Evolutionary conservation across 106 monocot genomes (phyloP), one percentile per base, ranked within the genome.

Genomic region (Apostasia shenzhenica): DNA sequence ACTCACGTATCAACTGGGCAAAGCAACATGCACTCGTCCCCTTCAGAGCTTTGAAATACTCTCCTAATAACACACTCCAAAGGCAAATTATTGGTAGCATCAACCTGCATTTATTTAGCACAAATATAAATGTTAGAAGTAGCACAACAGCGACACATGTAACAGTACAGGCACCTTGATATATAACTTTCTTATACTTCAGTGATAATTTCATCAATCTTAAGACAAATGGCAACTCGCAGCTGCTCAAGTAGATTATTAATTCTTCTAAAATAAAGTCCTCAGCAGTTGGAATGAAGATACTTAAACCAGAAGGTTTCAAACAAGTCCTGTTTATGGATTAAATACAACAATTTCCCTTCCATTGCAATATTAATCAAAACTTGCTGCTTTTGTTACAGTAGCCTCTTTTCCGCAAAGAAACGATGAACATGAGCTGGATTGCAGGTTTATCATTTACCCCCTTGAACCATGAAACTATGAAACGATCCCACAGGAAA

Each of bases 1-100:
- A 74, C 91, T 84, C 59, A 99, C 97, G 79, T 89, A 77, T 99
- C 97, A 26, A 99, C 85, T 50, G 97, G 97, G 70, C 92, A 99
- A 26, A 99, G 85, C 50, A 99, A 79, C 89, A 99, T 83, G 87
- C 97, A 99, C 48, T 99, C 89, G 64, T 92, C 66, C 42, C 87
- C 97, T 65, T 66, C 70, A 26, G 90, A 87, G 65, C 92, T 99
- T 75, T 75, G 72, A 40, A 99, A 92, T 1, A 99, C 84, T 72
- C 97, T 82, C 77, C 97, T 85, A 43, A 99, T 99, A 52, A 92
- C 79, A 63, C 97, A 99, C 56, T 99, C 97, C 52, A 99, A 66
- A 3, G 92, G 92, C 49, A 84, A 77, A 69, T 87, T 92, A 59
- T 87, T 99, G 57, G 81, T 73, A 50, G 82, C 75, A 90, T 99